Evolutionary conservation across 495 filamentous ascomycete species (phyloP).

Genomic region (Jackrogersella multiformis): DNA sequence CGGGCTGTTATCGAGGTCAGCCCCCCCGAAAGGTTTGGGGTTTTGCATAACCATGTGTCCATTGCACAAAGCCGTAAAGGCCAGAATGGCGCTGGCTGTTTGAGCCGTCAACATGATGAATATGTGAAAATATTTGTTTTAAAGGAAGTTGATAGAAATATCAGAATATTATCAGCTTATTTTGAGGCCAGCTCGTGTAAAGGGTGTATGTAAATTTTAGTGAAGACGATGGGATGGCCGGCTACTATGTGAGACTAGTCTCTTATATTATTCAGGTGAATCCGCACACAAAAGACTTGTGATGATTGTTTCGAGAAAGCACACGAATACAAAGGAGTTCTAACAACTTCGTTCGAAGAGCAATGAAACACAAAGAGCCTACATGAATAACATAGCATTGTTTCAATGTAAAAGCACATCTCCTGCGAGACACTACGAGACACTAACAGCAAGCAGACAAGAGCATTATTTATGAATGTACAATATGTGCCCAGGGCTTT

Average conservation of each 20-base stretch:
- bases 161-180: constrained; percentile 17
- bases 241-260: neutral
- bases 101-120: neutral
- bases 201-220: neutral
- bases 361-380: neutral
- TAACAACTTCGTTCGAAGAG: neutral
- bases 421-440: neutral
- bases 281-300: neutral
- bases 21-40: constrained; percentile 73
- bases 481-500: too few relatives aligned
- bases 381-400: neutral
- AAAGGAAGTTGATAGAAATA: neutral
- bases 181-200: constrained; percentile 25
- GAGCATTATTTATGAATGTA: neutral
- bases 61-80: constrained; percentile 60
- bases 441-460: neutral
- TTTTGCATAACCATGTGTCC: constrained; percentile 77
- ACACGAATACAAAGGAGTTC: neutral
- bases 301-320: constrained; percentile 20
- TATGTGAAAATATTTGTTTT: neutral
- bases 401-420: neutral
- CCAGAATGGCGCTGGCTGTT: constrained; percentile 9
- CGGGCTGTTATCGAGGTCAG: constrained; percentile 58
- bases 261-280: neutral
- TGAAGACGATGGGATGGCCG: neutral